phyloP scores from a whole-genome alignment of 768 basidiomycete species.

The Hebeloma cylindrosporum region DNA sequence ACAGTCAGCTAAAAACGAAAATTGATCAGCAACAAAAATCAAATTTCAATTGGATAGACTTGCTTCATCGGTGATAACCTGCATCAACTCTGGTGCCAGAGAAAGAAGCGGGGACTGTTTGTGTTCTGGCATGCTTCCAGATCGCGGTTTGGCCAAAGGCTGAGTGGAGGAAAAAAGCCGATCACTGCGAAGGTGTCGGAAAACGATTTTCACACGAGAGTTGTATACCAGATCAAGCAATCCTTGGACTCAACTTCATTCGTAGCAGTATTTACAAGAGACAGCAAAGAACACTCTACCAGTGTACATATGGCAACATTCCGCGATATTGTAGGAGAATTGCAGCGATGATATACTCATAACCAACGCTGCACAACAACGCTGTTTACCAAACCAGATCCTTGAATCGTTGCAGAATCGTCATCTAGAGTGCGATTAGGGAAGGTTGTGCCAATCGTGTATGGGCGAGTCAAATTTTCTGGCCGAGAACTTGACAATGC shows the following conservation, averaged over 20 bases:
- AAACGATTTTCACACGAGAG: too few species aligned
- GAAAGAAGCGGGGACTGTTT: conserved; percentile 6
- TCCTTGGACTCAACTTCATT: too few species aligned
- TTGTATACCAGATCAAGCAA: too few species aligned
- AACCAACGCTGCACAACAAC: conserved; percentile 85
- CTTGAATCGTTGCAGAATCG: conserved; percentile 62
- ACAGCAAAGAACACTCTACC: too few species aligned
- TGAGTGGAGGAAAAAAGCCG: too few species aligned
- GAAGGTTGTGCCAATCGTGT: conserved; percentile 88
- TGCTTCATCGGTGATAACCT: conserved; percentile 12
- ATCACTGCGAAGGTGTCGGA: too few species aligned
- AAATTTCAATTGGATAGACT: not conserved
- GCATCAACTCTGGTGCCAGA: conserved; percentile 16
- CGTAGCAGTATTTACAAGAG: too few species aligned
- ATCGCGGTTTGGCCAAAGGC: too few species aligned
- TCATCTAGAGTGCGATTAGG: conserved; percentile 75
- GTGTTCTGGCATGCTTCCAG: too few species aligned
- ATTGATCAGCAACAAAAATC: too few species aligned
- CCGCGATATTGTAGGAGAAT: too few species aligned
- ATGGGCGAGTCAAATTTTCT: conserved; percentile 58
- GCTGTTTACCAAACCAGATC: conserved; percentile 73
- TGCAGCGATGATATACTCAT: conserved; percentile 23
- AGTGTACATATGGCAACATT: too few species aligned
- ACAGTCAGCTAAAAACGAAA: conserved; percentile 14
- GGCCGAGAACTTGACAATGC: conserved; percentile 66